Conservation (phyloP, 768 basidiomycete genomes). For the Albatrellus ellisii region DNA sequence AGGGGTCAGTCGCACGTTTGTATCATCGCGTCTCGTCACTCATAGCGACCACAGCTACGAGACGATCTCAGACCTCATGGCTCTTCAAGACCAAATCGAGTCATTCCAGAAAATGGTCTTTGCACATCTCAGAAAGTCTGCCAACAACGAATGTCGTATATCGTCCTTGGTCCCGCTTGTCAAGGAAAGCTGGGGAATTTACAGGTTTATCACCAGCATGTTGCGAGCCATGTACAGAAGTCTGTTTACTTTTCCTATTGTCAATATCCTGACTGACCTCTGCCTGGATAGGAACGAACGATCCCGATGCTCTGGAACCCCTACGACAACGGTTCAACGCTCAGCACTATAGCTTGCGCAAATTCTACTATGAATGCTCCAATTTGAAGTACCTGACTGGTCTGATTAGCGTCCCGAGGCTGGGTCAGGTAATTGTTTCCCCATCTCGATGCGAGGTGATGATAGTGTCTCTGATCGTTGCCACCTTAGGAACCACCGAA, state of each 20-base stretch:
- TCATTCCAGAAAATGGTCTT: conserved; percentile 98
- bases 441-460: background rate
- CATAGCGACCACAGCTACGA: conserved; percentile 49
- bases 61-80: conserved; percentile 96
- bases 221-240: conserved; percentile 92
- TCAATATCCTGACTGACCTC: background rate
- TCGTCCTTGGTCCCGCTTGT: conserved; percentile 92
- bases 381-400: conserved; percentile 97
- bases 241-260: conserved; percentile 24
- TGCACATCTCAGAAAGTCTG: conserved; percentile 80
- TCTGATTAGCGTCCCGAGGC: conserved; percentile 95
- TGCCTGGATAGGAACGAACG: conserved; percentile 63
- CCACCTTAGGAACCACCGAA: conserved; percentile 87
- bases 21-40: conserved; percentile 1
- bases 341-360: conserved; percentile 87
- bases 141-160: conserved; percentile 96
- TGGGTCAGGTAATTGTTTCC: conserved; percentile 57
- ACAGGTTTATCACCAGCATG: conserved; percentile 98
- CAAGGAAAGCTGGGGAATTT: conserved; percentile 99
- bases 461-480: background rate
- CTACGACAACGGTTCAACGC: conserved; percentile 76
- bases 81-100: conserved; percentile 95
- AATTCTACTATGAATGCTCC: conserved; percentile 99
- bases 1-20: conserved; percentile 54
- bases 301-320: conserved; percentile 80